These are phyloP conservation scores for Arabidopsis hybrid DNA, from an alignment of 441 rosid genomes.

Conservation along the genomic window DNA sequence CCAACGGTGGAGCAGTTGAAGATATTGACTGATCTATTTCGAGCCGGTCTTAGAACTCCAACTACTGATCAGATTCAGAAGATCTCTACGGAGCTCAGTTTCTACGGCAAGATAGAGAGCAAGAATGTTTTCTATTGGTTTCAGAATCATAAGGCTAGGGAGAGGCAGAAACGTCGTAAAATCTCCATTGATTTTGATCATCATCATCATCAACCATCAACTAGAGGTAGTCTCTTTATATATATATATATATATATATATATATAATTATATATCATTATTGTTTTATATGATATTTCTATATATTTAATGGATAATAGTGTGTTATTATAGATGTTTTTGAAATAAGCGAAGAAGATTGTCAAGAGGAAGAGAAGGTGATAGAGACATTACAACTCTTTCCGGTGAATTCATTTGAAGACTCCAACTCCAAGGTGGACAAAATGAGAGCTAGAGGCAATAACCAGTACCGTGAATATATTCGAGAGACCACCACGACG, in stretches of 20 bases:
- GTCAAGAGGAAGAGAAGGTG: slow-evolving; percentile 59
- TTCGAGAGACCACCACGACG: slow-evolving; percentile 47
- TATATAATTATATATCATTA: too few species aligned
- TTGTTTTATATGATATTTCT: too few species aligned
- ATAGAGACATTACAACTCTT: slow-evolving; percentile 88
- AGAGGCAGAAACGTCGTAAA: slow-evolving; percentile 87
- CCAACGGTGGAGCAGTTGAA: slow-evolving; percentile 93
- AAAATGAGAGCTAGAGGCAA: slow-evolving; percentile 46
- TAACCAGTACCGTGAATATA: slow-evolving; percentile 40
- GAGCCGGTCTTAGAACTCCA: slow-evolving; percentile 89
- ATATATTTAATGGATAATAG: background rate
- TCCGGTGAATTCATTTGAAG: slow-evolving; percentile 50
- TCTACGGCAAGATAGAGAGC: slow-evolving; percentile 92
- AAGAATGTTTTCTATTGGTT: slow-evolving; percentile 98
- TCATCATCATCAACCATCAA: slow-evolving; percentile 45
- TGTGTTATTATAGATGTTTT: slow-evolving; percentile 50
- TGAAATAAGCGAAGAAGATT: slow-evolving; percentile 43
- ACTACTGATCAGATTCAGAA: slow-evolving; percentile 95
- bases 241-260: background rate
- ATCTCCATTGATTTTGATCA: slow-evolving; percentile 64
- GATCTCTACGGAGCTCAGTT: slow-evolving; percentile 85
- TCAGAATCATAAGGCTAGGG: slow-evolving; percentile 95
- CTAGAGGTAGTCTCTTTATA: slow-evolving; percentile 24
- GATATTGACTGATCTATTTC: slow-evolving; percentile 81
- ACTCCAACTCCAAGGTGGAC: slow-evolving; percentile 53